A percentile compares a stretch with the other conserved stretches of the same genome.
Conservation (phyloP, 192 early-diverging fungal species). For the Backusella mclennaniae region DNA sequence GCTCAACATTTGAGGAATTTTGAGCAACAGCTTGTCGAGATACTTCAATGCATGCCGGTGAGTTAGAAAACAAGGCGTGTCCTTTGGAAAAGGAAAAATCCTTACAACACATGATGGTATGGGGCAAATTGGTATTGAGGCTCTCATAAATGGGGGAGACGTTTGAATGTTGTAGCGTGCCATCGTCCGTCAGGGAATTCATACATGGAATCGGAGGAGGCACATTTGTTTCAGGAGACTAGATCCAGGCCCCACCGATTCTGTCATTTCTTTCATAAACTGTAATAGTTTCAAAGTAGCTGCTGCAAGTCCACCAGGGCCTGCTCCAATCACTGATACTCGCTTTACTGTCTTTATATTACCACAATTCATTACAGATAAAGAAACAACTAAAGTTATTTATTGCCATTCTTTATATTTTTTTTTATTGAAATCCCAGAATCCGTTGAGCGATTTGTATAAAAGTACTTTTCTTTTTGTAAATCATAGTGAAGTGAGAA, state of each 20-base stretch:
- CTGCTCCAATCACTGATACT: constrained; percentile 39
- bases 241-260: constrained; percentile 52
- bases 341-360: constrained; percentile 13
- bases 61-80: constrained; percentile 37
- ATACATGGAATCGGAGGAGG: constrained; percentile 32
- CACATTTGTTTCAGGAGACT: constrained; percentile 32
- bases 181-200: constrained; percentile 14
- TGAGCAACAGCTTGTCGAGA: constrained; percentile 26
- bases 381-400: too few species aligned
- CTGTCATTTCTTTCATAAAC: constrained; percentile 49
- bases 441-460: too few species aligned
- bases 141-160: constrained; percentile 39
- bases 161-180: not conserved
- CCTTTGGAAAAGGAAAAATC: constrained; percentile 36
- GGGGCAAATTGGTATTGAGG: constrained; percentile 53
- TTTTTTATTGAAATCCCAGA: too few species aligned
- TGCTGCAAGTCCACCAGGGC: constrained; percentile 30
- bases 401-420: too few species aligned
- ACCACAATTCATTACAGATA: not conserved
- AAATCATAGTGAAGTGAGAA: too few species aligned
- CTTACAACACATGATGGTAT: constrained; percentile 47
- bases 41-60: constrained; percentile 42
- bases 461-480: too few species aligned
- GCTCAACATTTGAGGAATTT: not conserved
- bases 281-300: constrained; percentile 31